Conservation (phyloP, 2,329 filamentous ascomycete species). For the Fusarium torreyae region DNA sequence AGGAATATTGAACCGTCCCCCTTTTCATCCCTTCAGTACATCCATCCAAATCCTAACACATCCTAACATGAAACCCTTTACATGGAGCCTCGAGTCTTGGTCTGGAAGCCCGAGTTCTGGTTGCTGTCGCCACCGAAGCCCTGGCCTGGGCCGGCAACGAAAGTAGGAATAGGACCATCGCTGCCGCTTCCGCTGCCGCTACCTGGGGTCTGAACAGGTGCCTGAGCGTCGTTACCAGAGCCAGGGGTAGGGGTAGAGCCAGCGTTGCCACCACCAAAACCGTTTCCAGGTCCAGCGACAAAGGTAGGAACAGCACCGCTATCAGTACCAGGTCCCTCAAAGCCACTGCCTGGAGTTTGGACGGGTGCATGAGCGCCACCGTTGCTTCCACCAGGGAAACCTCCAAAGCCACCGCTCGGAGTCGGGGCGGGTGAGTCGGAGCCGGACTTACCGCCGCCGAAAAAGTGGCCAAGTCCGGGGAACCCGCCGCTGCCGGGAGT, state of each 20-base stretch:
- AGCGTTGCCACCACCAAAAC: slow-evolving; percentile 22
- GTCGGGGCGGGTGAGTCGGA: neutral
- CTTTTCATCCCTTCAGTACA: slow-evolving; percentile 34
- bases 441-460: neutral
- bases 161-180: slow-evolving; percentile 28
- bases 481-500: neutral
- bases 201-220: slow-evolving; percentile 23
- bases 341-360: slow-evolving; percentile 28
- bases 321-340: slow-evolving; percentile 26
- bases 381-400: slow-evolving; percentile 5
- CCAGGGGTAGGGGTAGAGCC: neutral
- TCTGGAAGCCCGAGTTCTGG: slow-evolving; percentile 32
- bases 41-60: slow-evolving; percentile 18
- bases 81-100: slow-evolving; percentile 23
- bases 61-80: slow-evolving; percentile 22
- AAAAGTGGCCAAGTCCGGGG: neutral
- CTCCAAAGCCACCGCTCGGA: slow-evolving; percentile 8
- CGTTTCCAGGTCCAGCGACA: slow-evolving; percentile 29
- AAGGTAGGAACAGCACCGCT: slow-evolving; percentile 21
- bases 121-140: slow-evolving; percentile 24
- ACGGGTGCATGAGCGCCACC: slow-evolving; percentile 16
- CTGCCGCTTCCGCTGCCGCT: slow-evolving; percentile 10
- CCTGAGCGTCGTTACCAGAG: slow-evolving; percentile 9
- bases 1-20: slow-evolving; percentile 38
- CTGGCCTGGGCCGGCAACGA: slow-evolving; percentile 30